phyloP scores from a whole-genome alignment of 768 basidiomycete species.

The Saitozyma podzolica region DNA sequence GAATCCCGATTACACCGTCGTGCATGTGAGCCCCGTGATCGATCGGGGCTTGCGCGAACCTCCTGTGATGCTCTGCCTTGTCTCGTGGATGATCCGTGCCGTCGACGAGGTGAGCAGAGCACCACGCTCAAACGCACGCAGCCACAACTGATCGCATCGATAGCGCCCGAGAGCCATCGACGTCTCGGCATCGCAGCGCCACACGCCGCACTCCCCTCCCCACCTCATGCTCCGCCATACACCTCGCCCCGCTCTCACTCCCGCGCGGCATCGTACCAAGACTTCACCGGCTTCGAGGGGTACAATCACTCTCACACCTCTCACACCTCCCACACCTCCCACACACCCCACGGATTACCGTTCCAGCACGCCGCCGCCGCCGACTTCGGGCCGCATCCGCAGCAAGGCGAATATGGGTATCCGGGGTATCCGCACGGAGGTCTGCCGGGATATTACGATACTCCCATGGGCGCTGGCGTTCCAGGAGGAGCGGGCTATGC shows the following conservation, averaged over 20 bases:
- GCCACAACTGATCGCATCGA: not conserved
- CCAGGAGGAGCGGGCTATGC: not conserved
- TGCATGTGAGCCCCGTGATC: slow-evolving; percentile 42
- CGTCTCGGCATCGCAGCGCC: not conserved
- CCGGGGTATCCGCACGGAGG: slow-evolving; percentile 3
- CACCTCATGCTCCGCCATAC: not conserved
- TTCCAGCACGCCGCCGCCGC: not conserved
- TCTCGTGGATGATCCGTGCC: slow-evolving; percentile 44
- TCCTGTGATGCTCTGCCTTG: slow-evolving; percentile 46
- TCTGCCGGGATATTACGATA: slow-evolving; percentile 19
- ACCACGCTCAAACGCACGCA: not conserved
- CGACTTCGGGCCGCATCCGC: not conserved
- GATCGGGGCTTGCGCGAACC: slow-evolving; percentile 40
- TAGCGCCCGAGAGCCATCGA: not conserved
- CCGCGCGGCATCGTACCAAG: slow-evolving; percentile 3
- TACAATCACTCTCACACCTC: no score
- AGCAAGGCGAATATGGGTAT: slow-evolving; percentile 9
- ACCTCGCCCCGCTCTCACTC: slow-evolving; percentile 1
- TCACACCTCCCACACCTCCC: no score
- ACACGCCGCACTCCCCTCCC: slow-evolving; percentile 8
- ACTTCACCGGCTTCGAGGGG: no score
- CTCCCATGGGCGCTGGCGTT: slow-evolving; percentile 4
- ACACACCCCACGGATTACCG: no score
- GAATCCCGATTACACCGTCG: slow-evolving; percentile 43
- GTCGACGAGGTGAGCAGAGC: slow-evolving; percentile 42